A percentile compares a stretch with the other conserved stretches of the same genome.
These are phyloP conservation scores for Urostyla sp. DNA, from an alignment of 73 alveolate species.

Conservation along the genomic window DNA sequence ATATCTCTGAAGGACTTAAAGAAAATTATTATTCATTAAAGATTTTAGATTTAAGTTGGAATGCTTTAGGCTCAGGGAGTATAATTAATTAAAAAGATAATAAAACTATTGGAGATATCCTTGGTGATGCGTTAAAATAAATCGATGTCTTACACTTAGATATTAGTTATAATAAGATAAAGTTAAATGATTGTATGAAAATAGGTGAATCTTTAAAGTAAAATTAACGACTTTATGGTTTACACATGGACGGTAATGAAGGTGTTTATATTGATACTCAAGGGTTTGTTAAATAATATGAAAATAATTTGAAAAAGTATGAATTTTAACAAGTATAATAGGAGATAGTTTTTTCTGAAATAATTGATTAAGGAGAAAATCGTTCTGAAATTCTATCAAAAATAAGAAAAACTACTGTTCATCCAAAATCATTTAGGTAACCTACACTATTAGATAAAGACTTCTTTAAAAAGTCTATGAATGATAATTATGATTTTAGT, in stretches of 20 bases:
- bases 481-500: no score
- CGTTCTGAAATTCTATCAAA: no score
- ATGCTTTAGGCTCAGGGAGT: conserved; percentile 61
- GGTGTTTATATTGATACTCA: conserved; percentile 22
- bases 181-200: background rate
- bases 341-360: no score
- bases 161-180: conserved; percentile 14
- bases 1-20: conserved; percentile 4
- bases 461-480: no score
- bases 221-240: conserved; percentile 61
- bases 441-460: no score
- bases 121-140: conserved; percentile 42
- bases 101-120: conserved; percentile 20
- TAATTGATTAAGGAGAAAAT: no score
- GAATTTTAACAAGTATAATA: background rate
- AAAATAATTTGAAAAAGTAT: background rate
- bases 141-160: conserved; percentile 36
- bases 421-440: no score
- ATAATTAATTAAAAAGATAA: no score
- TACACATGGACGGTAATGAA: conserved; percentile 64
- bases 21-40: conserved; percentile 15
- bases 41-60: conserved; percentile 68
- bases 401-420: no score
- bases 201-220: background rate
- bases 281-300: conserved; percentile 34